A percentile compares a stretch with the other conserved stretches of the same genome.
Evolutionary conservation across 2,329 filamentous ascomycete species (phyloP).

Genomic region (Cladophialophora exuberans): DNA sequence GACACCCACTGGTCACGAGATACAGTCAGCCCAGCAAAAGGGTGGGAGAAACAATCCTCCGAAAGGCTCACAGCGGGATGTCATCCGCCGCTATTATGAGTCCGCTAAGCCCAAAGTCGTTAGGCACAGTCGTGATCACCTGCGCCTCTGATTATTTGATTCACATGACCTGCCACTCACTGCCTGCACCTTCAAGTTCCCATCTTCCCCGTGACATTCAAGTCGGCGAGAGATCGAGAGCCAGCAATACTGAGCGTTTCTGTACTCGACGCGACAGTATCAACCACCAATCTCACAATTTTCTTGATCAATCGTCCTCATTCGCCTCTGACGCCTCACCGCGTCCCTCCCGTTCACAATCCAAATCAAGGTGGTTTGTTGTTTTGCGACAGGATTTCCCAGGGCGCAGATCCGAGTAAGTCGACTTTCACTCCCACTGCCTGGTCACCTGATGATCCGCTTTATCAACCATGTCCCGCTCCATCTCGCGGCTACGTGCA

Average conservation of each 20-base stretch:
- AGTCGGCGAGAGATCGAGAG: neutral
- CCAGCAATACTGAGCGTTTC: neutral
- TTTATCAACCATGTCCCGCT: slow-evolving; percentile 16
- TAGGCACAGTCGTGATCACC: no score
- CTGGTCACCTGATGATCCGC: slow-evolving; percentile 29
- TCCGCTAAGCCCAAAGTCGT: slow-evolving; percentile 2
- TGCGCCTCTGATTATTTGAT: no score
- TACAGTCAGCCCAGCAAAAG: slow-evolving; percentile 4
- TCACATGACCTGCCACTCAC: slow-evolving; percentile 9
- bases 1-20: slow-evolving; percentile 12
- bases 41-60: neutral
- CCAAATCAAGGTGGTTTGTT: slow-evolving; percentile 4
- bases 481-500: slow-evolving; percentile 17
- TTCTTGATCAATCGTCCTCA: no score
- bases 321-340: neutral
- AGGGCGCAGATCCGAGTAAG: slow-evolving; percentile 7
- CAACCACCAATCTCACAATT: no score
- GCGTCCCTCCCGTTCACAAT: slow-evolving; percentile 1
- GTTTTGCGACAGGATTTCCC: slow-evolving; percentile 11
- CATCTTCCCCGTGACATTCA: slow-evolving; percentile 5
- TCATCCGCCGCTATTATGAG: neutral
- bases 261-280: no score
- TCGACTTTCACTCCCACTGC: slow-evolving; percentile 10
- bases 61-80: neutral
- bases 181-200: no score